Evolutionary conservation across 208 protist species (phyloP).

Genomic region (Acanthamoeba healyi): DNA sequence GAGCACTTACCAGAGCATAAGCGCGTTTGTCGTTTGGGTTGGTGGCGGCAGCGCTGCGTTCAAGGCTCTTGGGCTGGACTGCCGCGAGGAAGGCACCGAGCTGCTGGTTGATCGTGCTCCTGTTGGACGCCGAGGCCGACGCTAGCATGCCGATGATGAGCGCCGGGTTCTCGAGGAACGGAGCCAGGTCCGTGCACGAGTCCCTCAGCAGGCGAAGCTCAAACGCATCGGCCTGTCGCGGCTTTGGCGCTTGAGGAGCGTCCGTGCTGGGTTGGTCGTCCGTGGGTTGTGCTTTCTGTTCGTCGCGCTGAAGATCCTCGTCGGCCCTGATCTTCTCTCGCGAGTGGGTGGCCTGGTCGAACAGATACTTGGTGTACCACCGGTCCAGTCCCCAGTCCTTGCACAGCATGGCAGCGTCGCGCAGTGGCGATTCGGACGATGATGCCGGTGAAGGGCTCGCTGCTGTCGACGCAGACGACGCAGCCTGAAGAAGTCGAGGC

Average conservation of each 20-base stretch:
- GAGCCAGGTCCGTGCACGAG: conserved; percentile 26
- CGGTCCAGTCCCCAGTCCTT: conserved; percentile 63
- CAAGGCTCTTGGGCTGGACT: background rate
- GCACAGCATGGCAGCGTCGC: conserved; percentile 42
- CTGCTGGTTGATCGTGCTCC: conserved; percentile 8
- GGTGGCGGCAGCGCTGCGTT: background rate
- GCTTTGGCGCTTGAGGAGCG: background rate
- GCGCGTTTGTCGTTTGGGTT: background rate
- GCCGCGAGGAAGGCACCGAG: background rate
- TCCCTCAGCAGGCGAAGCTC: conserved; percentile 30
- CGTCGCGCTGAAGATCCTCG: background rate
- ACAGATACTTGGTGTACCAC: conserved; percentile 63
- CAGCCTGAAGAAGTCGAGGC: background rate
- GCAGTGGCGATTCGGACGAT: background rate
- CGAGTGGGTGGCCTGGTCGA: conserved; percentile 58
- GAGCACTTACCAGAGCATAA: background rate
- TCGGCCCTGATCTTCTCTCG: conserved; percentile 25
- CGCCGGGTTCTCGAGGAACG: conserved; percentile 32
- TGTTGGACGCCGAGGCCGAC: background rate
- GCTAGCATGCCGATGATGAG: conserved; percentile 35
- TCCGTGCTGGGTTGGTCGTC: background rate
- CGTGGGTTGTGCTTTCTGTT: background rate
- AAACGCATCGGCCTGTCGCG: background rate
- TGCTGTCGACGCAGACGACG: background rate
- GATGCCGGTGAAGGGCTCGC: background rate